phyloP scores from a whole-genome alignment of 495 filamentous ascomycete species.

The Podospora tetraspora region DNA sequence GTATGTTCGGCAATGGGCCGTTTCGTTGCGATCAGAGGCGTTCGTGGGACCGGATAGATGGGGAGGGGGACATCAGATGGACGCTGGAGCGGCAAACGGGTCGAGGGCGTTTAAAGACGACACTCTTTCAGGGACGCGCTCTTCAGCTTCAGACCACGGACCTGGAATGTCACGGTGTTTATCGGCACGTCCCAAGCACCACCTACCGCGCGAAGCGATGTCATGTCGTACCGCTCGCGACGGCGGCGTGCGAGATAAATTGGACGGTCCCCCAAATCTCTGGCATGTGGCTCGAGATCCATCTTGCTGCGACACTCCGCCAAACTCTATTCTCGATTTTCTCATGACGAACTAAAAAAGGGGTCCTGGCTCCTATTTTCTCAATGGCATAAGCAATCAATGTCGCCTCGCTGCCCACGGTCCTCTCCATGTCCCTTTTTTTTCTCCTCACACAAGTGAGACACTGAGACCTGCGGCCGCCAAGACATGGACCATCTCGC shows the following conservation, averaged over 20 bases:
- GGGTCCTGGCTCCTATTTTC: background rate
- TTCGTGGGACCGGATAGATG: background rate
- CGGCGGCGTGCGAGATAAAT: slow-evolving; percentile 1
- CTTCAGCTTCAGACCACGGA: background rate
- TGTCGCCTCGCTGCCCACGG: background rate
- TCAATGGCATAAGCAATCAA: background rate
- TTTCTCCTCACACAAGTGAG: background rate
- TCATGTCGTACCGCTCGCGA: slow-evolving; percentile 1
- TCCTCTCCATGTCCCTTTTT: background rate
- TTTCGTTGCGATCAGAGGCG: background rate
- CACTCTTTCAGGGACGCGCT: background rate
- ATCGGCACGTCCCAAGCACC: background rate
- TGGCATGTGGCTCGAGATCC: background rate
- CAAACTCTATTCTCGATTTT: slow-evolving; percentile 2
- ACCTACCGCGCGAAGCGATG: background rate
- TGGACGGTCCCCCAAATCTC: background rate
- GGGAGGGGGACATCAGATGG: too few species aligned
- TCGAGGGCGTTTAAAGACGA: background rate
- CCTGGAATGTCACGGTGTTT: background rate
- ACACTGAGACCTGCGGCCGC: background rate
- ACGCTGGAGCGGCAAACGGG: background rate
- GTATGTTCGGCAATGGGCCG: background rate
- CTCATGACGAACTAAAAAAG: background rate
- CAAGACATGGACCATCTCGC: background rate
- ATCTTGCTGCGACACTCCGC: slow-evolving; percentile 4